phyloP scores from a whole-genome alignment of 192 early-diverging fungal genomes.

The Linnemannia schmuckeri region DNA sequence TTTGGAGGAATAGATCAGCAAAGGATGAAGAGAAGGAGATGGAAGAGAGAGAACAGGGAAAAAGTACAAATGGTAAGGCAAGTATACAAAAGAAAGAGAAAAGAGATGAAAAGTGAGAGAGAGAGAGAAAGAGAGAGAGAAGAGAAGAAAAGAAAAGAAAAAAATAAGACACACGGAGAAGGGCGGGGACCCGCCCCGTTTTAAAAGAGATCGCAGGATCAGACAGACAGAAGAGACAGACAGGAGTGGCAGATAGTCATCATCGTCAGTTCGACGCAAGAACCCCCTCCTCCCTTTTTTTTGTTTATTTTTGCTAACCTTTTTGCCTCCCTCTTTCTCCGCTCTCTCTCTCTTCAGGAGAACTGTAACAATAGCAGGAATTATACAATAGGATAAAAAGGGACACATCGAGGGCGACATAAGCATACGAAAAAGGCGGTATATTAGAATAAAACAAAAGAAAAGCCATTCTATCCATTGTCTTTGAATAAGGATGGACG shows the following conservation, averaged over 20 bases:
- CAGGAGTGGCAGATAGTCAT: background rate
- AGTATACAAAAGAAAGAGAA: background rate
- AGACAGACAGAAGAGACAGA: background rate
- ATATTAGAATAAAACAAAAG: background rate
- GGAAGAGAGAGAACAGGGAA: constrained; percentile 4
- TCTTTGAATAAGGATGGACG: too few relatives aligned
- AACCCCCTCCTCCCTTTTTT: background rate
- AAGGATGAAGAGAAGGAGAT: background rate
- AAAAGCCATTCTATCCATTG: too few relatives aligned
- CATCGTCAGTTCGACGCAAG: background rate
- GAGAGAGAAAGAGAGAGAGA: constrained; percentile 1
- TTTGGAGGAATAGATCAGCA: background rate
- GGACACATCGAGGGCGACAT: too few relatives aligned
- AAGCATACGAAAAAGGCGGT: background rate
- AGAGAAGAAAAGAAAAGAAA: background rate
- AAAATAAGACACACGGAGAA: background rate
- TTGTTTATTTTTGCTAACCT: background rate
- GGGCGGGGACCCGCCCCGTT: background rate
- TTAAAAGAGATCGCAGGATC: background rate
- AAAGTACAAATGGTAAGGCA: background rate
- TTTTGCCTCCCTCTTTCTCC: background rate
- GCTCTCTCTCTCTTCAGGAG: background rate
- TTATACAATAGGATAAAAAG: background rate
- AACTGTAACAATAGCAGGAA: background rate
- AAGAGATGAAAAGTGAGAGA: too few relatives aligned